Evolutionary conservation across 1,284 basidiomycete genomes (phyloP), one percentile per base, ranked within the genome.

Genomic region (Sphagnurus paluster): DNA sequence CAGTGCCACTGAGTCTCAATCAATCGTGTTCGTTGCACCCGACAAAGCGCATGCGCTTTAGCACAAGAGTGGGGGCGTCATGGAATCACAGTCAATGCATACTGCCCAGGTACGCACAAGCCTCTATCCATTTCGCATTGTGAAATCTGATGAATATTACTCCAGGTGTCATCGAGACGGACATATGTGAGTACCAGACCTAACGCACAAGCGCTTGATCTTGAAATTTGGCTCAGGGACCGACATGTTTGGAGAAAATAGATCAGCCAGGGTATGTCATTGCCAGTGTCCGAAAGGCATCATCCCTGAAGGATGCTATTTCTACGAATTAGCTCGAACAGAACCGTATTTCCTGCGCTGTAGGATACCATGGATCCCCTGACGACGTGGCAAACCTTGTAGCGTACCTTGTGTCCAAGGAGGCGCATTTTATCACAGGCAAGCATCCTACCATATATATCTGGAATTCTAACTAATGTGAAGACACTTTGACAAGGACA

Each of bases 21-120:
- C 10, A 4, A 21, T 2, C 14, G 24, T 33, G n/a, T 11, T 14
- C 6, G n/a, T 14, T 14, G n/a, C 4, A n/a, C 8, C 14, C 5
- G 7, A 33, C 17, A 14, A 33, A 33, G 2, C 30, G n/a, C 5
- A 10, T n/a, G n/a, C 34, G n/a, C 8, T 21, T 32, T n/a, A 66
- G 65, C 63, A 13, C 23, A 42, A 16, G 63, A 63, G 44, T 50
- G 61, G 19, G 59, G 57, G 21, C 49, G 47, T n/a, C 48, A 66
- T 49, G 58, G 57, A 10, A 66, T 66, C 33, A 65, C 61, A 11
- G 64, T 65, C 4, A 66, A 65, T 29, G 53, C 58, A 7, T 66
- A 65, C 40, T 57, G 61, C 6, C 62, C 62, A n/a, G 62, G 64
- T 54, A 21, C 16, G 44, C 6, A 16, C 13, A 21, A 33, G 21